Conservation (phyloP, 2,329 filamentous ascomycete genomes). For the Orbilia brochopaga region DNA sequence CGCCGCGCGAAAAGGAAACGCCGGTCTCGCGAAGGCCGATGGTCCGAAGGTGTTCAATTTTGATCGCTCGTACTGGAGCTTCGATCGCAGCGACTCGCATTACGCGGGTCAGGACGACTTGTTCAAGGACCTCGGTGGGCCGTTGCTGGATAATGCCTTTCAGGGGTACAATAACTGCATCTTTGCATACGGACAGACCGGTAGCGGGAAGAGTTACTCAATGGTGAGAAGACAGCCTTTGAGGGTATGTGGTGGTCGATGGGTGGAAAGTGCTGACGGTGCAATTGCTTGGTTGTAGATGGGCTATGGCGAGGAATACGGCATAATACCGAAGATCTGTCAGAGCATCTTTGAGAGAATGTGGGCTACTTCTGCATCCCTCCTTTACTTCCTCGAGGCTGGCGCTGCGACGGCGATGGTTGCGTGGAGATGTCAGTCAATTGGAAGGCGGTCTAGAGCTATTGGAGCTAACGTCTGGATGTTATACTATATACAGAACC, state of each 20-base stretch:
- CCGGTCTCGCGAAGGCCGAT: conserved; percentile 73
- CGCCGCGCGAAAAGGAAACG: conserved; percentile 59
- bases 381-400: background rate
- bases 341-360: conserved; percentile 97
- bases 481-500: conserved; percentile 58
- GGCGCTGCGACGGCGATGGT: background rate
- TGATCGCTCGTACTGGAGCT: conserved; percentile 98
- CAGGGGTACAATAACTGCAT: conserved; percentile 99
- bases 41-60: conserved; percentile 89
- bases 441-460: background rate
- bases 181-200: conserved; percentile 97
- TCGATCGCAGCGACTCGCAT: conserved; percentile 77
- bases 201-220: conserved; percentile 97
- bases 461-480: conserved; percentile 15
- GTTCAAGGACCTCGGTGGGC: conserved; percentile 84
- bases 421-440: background rate
- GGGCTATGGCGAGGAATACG: conserved; percentile 94
- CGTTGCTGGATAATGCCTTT: conserved; percentile 96
- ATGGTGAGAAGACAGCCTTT: conserved; percentile 62
- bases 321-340: conserved; percentile 96
- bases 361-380: conserved; percentile 47
- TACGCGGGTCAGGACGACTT: conserved; percentile 88
- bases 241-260: background rate
- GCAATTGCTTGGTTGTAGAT: conserved; percentile 64
- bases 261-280: conserved; percentile 26